Evolutionary conservation across 176 grass and related monocot genomes (phyloP), one percentile per base, ranked within the genome.

Genomic region (Cenchrus fungigraminus): DNA sequence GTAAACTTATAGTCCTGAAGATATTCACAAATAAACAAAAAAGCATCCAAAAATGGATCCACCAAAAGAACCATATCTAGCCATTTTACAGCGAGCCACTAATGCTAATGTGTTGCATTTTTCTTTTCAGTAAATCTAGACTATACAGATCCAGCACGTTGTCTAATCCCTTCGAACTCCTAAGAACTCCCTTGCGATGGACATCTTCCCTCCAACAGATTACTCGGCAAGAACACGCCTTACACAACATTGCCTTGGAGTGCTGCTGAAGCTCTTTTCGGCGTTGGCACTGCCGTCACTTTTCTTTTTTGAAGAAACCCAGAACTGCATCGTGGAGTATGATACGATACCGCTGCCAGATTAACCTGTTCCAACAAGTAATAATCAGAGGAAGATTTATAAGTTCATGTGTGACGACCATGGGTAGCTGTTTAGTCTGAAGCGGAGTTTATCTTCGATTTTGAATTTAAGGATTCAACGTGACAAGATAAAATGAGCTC

Each of bases 261-360:
- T 43, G 60, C 47, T 46, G 59, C 46, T 65, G 58, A 65, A 45
- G 55, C 14, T 56, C 17, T 12, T 19, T 16, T 8, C 32, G 1
- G 55, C 19, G 13, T 58, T 0, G 1, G 17, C 71, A 37, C 12
- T 0, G 12, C 74, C 0, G 6, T 87, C 71, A 87, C 81, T 82
- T 60, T 28, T 28, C 81, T 82, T 60, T 28, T 28, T 50, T 15
- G 22, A 82, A 81, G 16, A 76, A 60, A 50, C 85, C 71, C 49
- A 87, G 57, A 68, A 81, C 40, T 76, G 78, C 61, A 5, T 82
- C 32, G 31, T 68, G 11, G 69, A 87, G 6, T 59, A 81, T 57
- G 68, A 53, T 65, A 65, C n/a, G 10, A 19, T 67, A 31, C 44
- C 11, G 8, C 49, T 68, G 71, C 78, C 61, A 57, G 71, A 49